Evolutionary conservation across 1,139 yeast genomes (phyloP), one percentile per base, ranked within the genome.

Genomic region (Yamadazyma dushanensis): DNA sequence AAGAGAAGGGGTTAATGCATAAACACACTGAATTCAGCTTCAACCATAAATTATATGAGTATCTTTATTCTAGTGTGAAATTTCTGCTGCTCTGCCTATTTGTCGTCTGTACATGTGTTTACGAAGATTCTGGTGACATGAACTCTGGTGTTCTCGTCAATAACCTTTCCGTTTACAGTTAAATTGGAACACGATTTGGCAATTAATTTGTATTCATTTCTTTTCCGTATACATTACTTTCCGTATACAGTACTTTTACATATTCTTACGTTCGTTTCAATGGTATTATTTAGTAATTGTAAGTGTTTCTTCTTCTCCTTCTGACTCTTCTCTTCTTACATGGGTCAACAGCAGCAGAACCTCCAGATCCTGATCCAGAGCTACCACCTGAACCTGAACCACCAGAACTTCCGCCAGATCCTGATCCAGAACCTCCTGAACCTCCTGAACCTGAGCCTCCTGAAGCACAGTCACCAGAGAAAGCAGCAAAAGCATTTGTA

Each of bases 401-500:
- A 10, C 22, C 23, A 21, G 23, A 10, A 13, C 43, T 29, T 19
- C 38, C 25, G 26, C 36, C 30, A 21, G 45, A 39, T 16, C 49
- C 38, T 16, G 49, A 35, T n/a, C 51, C 44, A n/a, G 50, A 35
- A 27, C 38, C 26, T 15, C 39, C 34, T 4, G 51, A 37, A 11
- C 39, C 24, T n/a, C 47, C 31, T 16, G 42, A 41, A 29, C 40
- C 26, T 21, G 43, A 32, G 22, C 43, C 21, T 21, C 45, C 43
- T 16, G 40, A 30, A 18, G 47, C 42, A 57, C 75, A 69, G 38
- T 57, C 51, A 29, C 75, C 75, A 16, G 66, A 57, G 43, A 59
- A 63, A 3, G 74, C 75, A 32, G 72, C 71, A 41, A 68, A 61
- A 2, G 73, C 69, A 38, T 66, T 67, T 33, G 61, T 55, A 25